These are phyloP conservation scores for Beauveria caledonica DNA, from an alignment of 2,329 filamentous ascomycete species.

Conservation along the genomic window DNA sequence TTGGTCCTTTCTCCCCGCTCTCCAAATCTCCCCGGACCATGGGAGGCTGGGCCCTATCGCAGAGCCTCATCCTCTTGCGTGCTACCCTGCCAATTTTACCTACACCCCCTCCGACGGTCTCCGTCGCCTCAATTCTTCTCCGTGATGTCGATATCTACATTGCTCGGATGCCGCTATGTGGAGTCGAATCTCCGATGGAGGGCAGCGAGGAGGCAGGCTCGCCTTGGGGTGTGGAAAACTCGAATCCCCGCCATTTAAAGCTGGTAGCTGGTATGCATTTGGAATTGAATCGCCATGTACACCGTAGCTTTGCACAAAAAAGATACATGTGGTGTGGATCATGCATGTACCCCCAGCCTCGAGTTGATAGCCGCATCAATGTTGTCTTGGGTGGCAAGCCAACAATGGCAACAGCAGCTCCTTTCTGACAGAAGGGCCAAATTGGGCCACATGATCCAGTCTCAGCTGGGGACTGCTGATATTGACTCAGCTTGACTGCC, in stretches of 20 bases:
- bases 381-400: not conserved
- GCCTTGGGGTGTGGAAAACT: not conserved
- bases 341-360: not conserved
- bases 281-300: not conserved
- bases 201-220: no score
- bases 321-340: not conserved
- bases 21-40: not conserved
- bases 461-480: not conserved
- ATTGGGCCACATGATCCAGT: not conserved
- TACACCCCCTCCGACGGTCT: not conserved
- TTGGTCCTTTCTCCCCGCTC: not conserved
- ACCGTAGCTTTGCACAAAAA: not conserved
- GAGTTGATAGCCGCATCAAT: not conserved
- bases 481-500: not conserved
- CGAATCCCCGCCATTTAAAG: not conserved
- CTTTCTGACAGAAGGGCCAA: not conserved
- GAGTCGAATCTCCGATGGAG: not conserved
- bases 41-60: not conserved
- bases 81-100: not conserved
- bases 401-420: not conserved
- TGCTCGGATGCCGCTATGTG: not conserved
- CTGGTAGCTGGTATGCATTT: no score
- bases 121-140: not conserved
- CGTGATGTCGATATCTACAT: not conserved
- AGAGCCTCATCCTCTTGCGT: not conserved